phyloP scores from a whole-genome alignment of 2,329 filamentous ascomycete genomes.

The Neonectria neomacrospora region DNA sequence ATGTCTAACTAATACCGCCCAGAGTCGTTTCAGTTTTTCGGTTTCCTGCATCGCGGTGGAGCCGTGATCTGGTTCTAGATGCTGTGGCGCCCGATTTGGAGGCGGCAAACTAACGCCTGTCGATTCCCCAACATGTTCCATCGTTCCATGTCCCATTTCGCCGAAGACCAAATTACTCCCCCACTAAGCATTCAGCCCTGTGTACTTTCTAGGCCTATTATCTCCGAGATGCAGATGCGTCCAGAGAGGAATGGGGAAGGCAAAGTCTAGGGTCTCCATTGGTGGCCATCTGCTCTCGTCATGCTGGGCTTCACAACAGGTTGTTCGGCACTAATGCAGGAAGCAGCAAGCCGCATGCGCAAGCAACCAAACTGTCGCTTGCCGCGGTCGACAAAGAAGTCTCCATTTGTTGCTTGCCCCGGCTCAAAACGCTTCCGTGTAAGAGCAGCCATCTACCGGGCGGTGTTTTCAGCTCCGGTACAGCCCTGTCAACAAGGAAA shows the following conservation, averaged over 20 bases:
- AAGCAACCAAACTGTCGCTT: background rate
- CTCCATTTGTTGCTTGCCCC: background rate
- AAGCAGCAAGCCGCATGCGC: background rate
- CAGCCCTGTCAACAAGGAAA: background rate
- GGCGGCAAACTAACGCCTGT: background rate
- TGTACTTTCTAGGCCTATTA: background rate
- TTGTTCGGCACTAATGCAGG: background rate
- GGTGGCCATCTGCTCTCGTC: background rate
- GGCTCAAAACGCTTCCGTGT: background rate
- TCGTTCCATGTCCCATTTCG: conserved; percentile 10
- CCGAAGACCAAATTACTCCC: conserved; percentile 1
- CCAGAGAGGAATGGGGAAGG: background rate
- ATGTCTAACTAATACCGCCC: background rate
- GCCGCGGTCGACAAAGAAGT: background rate
- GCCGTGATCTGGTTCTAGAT: background rate
- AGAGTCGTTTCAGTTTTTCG: conserved; percentile 15
- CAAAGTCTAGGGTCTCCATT: background rate
- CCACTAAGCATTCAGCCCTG: background rate
- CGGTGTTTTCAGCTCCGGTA: conserved; percentile 9
- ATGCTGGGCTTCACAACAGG: background rate
- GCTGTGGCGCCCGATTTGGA: background rate
- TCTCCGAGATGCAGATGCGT: background rate
- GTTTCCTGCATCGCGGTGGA: conserved; percentile 5
- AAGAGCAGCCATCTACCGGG: background rate
- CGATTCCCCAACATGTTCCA: background rate